phyloP scores from a whole-genome alignment of 108 stramenopile species.

The Nitzschia sp. region DNA sequence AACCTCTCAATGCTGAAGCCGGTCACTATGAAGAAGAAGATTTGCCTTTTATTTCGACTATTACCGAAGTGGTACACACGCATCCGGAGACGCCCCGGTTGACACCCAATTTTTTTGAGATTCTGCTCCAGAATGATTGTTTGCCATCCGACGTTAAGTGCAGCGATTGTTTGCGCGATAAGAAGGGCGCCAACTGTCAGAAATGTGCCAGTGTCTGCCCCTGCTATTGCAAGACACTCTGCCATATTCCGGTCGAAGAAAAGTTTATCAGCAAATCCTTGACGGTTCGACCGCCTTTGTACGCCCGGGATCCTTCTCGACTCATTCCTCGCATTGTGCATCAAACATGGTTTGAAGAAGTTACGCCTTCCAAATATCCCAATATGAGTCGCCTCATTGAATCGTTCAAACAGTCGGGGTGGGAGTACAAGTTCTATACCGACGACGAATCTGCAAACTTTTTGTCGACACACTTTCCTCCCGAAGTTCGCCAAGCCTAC shows the following conservation, averaged over 20 bases:
- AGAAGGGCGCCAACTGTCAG: constrained; percentile 61
- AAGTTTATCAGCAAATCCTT: constrained; percentile 68
- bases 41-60: constrained; percentile 72
- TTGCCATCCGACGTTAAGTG: constrained; percentile 53
- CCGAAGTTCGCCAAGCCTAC: constrained; percentile 72
- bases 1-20: constrained; percentile 47
- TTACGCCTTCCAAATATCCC: constrained; percentile 48
- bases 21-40: constrained; percentile 42
- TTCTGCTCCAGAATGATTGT: constrained; percentile 47
- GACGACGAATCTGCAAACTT: constrained; percentile 61
- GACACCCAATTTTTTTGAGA: constrained; percentile 55
- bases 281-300: constrained; percentile 53
- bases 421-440: constrained; percentile 77
- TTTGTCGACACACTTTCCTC: constrained; percentile 70
- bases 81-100: constrained; percentile 34
- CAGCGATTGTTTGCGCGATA: constrained; percentile 63
- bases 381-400: constrained; percentile 77
- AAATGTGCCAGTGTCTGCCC: constrained; percentile 52
- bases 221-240: constrained; percentile 75
- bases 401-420: constrained; percentile 74
- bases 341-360: constrained; percentile 72
- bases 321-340: constrained; percentile 80
- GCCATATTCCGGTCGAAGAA: constrained; percentile 49
- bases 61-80: constrained; percentile 52
- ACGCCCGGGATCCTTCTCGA: constrained; percentile 61